Base-by-base conservation (phyloP, 1,284 basidiomycete genomes). In the Gymnopus androsaceus region DNA sequence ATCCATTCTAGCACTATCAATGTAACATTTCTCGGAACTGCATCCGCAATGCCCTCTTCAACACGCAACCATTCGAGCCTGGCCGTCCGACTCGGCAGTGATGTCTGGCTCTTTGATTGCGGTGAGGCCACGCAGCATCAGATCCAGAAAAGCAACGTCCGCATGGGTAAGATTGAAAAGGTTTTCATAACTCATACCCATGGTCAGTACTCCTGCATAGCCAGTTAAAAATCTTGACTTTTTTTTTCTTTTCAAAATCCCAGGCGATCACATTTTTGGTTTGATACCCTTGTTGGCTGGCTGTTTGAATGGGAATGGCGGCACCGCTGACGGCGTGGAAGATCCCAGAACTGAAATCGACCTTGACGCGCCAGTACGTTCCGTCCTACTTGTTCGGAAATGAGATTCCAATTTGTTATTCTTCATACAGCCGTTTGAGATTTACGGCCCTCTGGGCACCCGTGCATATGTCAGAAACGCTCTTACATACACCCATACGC, bases 181-280 rank as follows among this genome's bases (percentile, higher is more conserved):
- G 85, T 97, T 31, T 96, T 96, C 70, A 85, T 97, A 59, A 96
- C 94, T 0, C 94, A 97, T 72, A 89, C 92, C 23, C 95, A 97
- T 72, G 90, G 92, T 91, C 61, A 46, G 77, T 23, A 4, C 5
- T 47, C 14, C 3, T 52, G 33, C 54, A 19, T 45, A 41, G 33
- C 28, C 46, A 17, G 40, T 54, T 49, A 27, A 42, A 23, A 38
- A 15, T 28, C 25, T 15, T 54, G 21, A 25, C 28, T 56, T 3
- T 14, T n/a, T 9, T 34, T 61, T 30, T n/a, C n/a, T n/a, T n/a
- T n/a, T n/a, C n/a, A n/a, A n/a, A n/a, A n/a, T n/a, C n/a, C n/a
- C 61, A 93, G 92, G 90, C 3, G 92, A 95, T 72, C 93, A 96
- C 69, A 87, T 92, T 23, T 88, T 93, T 65, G 94, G 94, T 3